Conservation (phyloP, 2,329 filamentous ascomycete genomes). For the Exophiala aquamarina region DNA sequence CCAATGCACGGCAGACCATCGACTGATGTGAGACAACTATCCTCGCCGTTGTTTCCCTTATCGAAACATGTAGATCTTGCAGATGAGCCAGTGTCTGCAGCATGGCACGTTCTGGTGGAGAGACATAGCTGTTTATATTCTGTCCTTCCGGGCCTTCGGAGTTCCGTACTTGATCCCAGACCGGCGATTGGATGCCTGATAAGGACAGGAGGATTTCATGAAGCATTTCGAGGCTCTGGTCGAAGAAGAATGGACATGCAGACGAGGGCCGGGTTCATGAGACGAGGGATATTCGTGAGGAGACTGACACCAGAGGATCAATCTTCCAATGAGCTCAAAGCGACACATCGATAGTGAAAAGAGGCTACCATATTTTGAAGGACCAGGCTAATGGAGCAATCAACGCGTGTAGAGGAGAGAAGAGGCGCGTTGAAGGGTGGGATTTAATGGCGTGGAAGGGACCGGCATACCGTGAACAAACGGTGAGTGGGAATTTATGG, state of each 20-base stretch:
- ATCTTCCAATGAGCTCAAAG: constrained; percentile 45
- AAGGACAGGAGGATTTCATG: constrained; percentile 97
- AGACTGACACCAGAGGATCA: constrained; percentile 44
- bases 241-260: neutral
- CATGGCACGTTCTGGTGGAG: constrained; percentile 79
- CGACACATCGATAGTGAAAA: constrained; percentile 42
- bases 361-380: constrained; percentile 11
- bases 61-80: constrained; percentile 72
- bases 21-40: constrained; percentile 73
- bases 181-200: constrained; percentile 86
- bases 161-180: constrained; percentile 59
- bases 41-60: constrained; percentile 65
- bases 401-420: constrained; percentile 4
- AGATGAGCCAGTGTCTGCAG: constrained; percentile 74
- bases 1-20: constrained; percentile 82
- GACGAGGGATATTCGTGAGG: constrained; percentile 19
- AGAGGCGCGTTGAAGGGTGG: too few species aligned
- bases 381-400: constrained; percentile 5
- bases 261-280: constrained; percentile 15
- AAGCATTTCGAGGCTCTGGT: constrained; percentile 67
- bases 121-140: constrained; percentile 54
- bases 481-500: too few species aligned
- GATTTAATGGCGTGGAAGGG: too few species aligned
- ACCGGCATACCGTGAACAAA: too few species aligned
- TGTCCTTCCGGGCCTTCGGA: constrained; percentile 48